Conservation (phyloP, 106 monocot genomes). For the Dendrobium chrysotoxum region DNA sequence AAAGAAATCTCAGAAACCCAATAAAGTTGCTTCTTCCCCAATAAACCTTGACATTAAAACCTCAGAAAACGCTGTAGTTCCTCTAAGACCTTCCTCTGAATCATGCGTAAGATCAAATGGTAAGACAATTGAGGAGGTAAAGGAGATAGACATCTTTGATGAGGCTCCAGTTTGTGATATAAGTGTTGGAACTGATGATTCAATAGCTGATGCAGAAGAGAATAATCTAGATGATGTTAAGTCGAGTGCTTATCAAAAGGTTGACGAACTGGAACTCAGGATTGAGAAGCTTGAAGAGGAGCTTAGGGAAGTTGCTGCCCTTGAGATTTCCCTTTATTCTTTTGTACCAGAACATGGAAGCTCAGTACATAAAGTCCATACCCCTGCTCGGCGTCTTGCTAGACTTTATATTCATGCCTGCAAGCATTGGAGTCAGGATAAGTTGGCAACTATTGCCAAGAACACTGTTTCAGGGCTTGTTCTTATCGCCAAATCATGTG, state of each 20-base stretch:
- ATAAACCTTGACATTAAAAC: conserved; percentile 33
- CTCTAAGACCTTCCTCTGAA: conserved; percentile 42
- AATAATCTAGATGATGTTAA: conserved; percentile 38
- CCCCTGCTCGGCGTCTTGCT: conserved; percentile 87
- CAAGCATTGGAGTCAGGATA: conserved; percentile 63
- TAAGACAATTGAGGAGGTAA: conserved; percentile 48
- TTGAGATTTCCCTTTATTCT: conserved; percentile 96
- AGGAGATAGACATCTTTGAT: conserved; percentile 54
- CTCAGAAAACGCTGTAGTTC: conserved; percentile 4
- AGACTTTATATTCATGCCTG: conserved; percentile 83
- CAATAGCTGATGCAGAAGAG: conserved; percentile 61
- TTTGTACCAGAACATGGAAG: conserved; percentile 83
- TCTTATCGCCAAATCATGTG: conserved; percentile 79
- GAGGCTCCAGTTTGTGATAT: conserved; percentile 40
- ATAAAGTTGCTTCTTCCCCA: conserved; percentile 24
- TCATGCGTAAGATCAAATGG: conserved; percentile 65
- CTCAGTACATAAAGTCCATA: conserved; percentile 90
- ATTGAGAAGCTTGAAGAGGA: conserved; percentile 88
- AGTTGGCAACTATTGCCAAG: conserved; percentile 70
- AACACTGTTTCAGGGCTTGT: conserved; percentile 82
- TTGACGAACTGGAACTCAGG: conserved; percentile 70
- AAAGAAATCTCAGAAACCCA: conserved; percentile 54
- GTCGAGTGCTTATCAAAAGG: conserved; percentile 28
- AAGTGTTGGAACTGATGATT: conserved; percentile 65
- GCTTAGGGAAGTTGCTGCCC: conserved; percentile 82